Base-by-base conservation (phyloP, 1,284 basidiomycete genomes). In the Pseudozyma thailandica region DNA sequence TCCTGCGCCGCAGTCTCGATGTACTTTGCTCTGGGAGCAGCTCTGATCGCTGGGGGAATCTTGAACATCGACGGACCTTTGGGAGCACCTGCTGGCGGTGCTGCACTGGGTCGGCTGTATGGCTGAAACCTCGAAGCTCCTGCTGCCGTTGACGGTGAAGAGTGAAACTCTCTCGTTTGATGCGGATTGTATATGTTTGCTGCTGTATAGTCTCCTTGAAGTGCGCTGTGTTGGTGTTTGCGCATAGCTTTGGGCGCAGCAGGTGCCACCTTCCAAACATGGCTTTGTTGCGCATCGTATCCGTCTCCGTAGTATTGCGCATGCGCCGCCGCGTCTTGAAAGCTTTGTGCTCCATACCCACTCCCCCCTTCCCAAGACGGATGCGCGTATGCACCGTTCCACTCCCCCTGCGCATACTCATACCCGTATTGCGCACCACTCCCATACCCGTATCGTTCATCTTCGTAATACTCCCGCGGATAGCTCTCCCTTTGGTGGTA, bases 221-320 rank as follows among this genome's bases (percentile, higher is more conserved):
- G 31, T 33, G n/a, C n/a, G 31, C 31, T 33, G 12, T 33, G 31
- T 33, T 33, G 31, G 12, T 33, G 31, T 33, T 33, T 16, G 31
- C 49, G 60, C 60, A 63, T 63, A 30, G 45, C 49, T 10, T 52
- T 63, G 9, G 60, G 60, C 9, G 53, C 60, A 39, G 43, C 60
- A 16, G 53, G 60, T 1, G 53, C 60, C n/a, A n/a, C n/a, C n/a
- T n/a, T n/a, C n/a, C n/a, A n/a, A n/a, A n/a, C n/a, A n/a, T n/a
- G n/a, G n/a, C n/a, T n/a, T n/a, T n/a, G n/a, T n/a, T n/a, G n/a
- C n/a, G n/a, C n/a, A n/a, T n/a, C n/a, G n/a, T n/a, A n/a, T n/a
- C n/a, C n/a, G n/a, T n/a, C n/a, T n/a, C n/a, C n/a, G n/a, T n/a
- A n/a, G n/a, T n/a, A n/a, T n/a, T n/a, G n/a, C n/a, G n/a, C n/a